Evolutionary conservation across 2,329 filamentous ascomycete genomes (phyloP).

Genomic region (Fonsecaea multimorphosa): DNA sequence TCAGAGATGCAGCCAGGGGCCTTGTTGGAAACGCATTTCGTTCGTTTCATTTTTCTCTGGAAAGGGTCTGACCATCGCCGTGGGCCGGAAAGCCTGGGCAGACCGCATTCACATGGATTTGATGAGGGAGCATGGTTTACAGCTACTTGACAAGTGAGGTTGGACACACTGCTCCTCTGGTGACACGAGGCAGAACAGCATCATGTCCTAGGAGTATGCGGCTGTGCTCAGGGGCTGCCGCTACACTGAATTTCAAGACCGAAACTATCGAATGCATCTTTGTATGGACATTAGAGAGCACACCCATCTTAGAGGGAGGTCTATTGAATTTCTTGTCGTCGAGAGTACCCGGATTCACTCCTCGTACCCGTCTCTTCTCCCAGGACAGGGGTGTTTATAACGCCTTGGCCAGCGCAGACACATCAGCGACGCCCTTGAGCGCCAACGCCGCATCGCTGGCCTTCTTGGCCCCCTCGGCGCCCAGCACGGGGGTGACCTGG

Average conservation of each 20-base stretch:
- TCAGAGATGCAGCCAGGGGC: slow-evolving; percentile 7
- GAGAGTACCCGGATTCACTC: background rate
- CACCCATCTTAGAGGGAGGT: too few relatives aligned
- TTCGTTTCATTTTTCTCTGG: background rate
- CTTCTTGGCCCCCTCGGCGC: slow-evolving; percentile 44
- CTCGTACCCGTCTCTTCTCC: background rate
- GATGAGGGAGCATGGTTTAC: slow-evolving; percentile 50
- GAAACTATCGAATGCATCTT: background rate
- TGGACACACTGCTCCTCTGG: slow-evolving; percentile 56
- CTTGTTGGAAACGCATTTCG: slow-evolving; percentile 30
- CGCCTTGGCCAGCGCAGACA: slow-evolving; percentile 41
- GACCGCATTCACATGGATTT: slow-evolving; percentile 51
- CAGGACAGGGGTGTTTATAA: slow-evolving; percentile 12
- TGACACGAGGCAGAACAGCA: too few relatives aligned
- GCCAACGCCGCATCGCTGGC: slow-evolving; percentile 45
- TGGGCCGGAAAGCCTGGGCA: slow-evolving; percentile 51
- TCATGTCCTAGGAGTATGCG: too few relatives aligned
- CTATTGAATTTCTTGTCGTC: too few relatives aligned
- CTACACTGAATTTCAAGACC: too few relatives aligned
- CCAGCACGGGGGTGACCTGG: slow-evolving; percentile 54
- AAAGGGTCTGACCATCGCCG: slow-evolving; percentile 27
- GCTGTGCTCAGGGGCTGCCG: slow-evolving; percentile 1
- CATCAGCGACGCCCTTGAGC: slow-evolving; percentile 44
- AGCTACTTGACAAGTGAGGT: slow-evolving; percentile 53
- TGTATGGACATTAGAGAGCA: too few relatives aligned